Evolutionary conservation across 306 rosid genomes (phyloP).

Genomic region (Canavalia ensiformis): DNA sequence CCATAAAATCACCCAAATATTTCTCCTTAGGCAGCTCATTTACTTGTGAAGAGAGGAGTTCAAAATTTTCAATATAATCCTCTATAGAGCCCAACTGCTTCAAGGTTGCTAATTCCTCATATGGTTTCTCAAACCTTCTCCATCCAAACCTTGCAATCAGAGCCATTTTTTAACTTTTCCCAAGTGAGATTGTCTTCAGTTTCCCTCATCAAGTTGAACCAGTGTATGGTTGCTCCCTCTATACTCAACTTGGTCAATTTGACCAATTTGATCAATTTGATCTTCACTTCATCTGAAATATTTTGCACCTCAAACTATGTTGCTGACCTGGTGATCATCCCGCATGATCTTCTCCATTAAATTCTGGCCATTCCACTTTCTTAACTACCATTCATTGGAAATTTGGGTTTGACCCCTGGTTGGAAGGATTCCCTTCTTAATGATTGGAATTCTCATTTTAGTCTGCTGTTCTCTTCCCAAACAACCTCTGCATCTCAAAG

Average conservation of each 20-base stretch:
- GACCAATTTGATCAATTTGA: no score
- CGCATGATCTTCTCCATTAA: no score
- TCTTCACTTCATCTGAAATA: no score
- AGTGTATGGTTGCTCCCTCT: no score
- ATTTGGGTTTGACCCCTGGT: neutral
- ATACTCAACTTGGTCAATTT: no score
- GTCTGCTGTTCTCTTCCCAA: neutral
- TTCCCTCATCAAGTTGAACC: neutral
- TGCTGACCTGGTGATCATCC: no score
- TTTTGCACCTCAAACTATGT: no score
- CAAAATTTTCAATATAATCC: neutral
- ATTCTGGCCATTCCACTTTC: no score
- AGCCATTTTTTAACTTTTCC: neutral
- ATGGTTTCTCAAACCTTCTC: neutral
- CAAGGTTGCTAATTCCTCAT: neutral
- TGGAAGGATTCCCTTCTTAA: neutral
- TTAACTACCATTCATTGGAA: neutral
- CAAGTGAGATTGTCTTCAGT: neutral
- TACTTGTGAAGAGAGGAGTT: neutral
- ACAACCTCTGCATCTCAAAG: neutral
- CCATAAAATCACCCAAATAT: neutral
- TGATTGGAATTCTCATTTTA: slow-evolving; percentile 1
- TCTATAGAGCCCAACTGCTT: neutral
- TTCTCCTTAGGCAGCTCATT: neutral
- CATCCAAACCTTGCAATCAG: neutral